Conservation (phyloP, 2,329 filamentous ascomycete genomes). For the Fusarium chuoi region DNA sequence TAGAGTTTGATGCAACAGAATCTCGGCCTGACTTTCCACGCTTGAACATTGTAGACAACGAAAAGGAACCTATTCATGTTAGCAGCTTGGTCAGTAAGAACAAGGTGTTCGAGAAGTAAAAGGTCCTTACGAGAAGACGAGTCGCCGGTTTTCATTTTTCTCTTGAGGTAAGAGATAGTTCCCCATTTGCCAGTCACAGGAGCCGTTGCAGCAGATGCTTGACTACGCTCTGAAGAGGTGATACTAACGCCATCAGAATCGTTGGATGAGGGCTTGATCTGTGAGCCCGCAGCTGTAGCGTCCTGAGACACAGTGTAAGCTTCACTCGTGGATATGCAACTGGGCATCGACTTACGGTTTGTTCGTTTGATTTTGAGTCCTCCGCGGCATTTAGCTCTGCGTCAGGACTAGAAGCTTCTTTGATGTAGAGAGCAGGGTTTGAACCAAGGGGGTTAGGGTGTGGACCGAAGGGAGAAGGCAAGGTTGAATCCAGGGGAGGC, state of each 20-base stretch:
- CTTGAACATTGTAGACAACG: not conserved
- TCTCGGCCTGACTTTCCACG: not conserved
- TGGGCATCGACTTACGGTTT: not conserved
- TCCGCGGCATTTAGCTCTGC: not conserved
- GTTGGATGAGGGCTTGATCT: not conserved
- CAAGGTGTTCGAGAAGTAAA: not conserved
- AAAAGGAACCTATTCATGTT: conserved; percentile 11
- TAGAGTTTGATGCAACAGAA: not conserved
- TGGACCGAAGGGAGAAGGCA: not conserved
- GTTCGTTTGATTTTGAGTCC: not conserved
- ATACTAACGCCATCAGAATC: not conserved
- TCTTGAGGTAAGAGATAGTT: not conserved
- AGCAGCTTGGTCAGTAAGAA: not conserved
- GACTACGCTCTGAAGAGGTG: not conserved
- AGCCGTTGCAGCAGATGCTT: not conserved
- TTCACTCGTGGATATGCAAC: not conserved
- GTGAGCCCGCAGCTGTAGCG: not conserved
- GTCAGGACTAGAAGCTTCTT: not conserved
- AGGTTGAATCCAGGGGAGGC: not conserved
- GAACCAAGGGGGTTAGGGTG: not conserved
- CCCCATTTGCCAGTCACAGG: not conserved
- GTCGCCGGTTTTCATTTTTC: not conserved
- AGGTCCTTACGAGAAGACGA: conserved; percentile 4
- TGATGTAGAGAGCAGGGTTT: not conserved
- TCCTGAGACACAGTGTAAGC: not conserved